phyloP scores from a whole-genome alignment of 768 basidiomycete genomes.

The Rhodotorula kratochvilovae region DNA sequence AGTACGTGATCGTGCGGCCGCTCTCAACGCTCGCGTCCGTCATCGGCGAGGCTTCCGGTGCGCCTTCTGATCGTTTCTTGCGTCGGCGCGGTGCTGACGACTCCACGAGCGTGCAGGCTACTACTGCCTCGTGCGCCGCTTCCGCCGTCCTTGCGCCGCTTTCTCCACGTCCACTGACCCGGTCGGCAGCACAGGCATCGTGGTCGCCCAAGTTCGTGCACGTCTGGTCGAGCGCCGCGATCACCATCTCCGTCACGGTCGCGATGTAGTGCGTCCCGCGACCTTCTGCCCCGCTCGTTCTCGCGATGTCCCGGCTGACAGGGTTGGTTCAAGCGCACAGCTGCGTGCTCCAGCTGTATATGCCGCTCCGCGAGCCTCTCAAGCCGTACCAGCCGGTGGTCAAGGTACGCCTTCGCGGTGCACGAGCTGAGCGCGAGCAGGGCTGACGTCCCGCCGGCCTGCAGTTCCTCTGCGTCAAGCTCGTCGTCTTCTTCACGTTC shows the following conservation, averaged over 20 bases:
- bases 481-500: slow-evolving; percentile 49
- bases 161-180: neutral
- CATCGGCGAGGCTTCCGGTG: slow-evolving; percentile 55
- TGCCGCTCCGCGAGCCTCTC: slow-evolving; percentile 58
- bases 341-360: slow-evolving; percentile 63
- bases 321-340: neutral
- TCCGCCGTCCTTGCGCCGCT: neutral
- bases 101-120: slow-evolving; percentile 48
- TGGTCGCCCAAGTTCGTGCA: slow-evolving; percentile 68
- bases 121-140: slow-evolving; percentile 57
- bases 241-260: slow-evolving; percentile 66
- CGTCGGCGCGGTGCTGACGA: neutral
- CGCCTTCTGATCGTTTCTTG: neutral
- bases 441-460: no score
- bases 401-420: slow-evolving; percentile 54
- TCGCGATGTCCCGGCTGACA: neutral
- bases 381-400: slow-evolving; percentile 60
- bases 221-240: slow-evolving; percentile 56
- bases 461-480: slow-evolving; percentile 17
- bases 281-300: accelerated
- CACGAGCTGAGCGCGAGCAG: no score
- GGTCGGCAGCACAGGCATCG: slow-evolving; percentile 49
- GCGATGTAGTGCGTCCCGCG: slow-evolving; percentile 58
- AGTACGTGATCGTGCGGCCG: slow-evolving; percentile 30
- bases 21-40: slow-evolving; percentile 50